These are phyloP conservation scores for Lentinula detonsa DNA, from an alignment of 768 basidiomycete genomes.

Conservation along the genomic window DNA sequence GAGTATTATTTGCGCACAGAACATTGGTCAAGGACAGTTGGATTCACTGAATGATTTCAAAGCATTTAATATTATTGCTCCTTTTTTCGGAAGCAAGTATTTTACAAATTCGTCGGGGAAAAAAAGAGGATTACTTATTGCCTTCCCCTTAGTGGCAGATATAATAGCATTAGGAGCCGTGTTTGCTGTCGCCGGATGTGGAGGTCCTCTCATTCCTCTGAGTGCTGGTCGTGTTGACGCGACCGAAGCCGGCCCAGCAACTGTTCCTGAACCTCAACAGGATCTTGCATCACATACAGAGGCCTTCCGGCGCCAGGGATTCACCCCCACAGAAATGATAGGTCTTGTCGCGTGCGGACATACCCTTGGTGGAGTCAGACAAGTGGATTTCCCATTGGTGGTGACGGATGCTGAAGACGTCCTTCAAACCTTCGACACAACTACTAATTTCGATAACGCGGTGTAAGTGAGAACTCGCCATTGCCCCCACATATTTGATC, in stretches of 20 bases:
- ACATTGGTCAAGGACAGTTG: slow-evolving; percentile 41
- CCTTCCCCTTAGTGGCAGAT: slow-evolving; percentile 31
- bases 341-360: slow-evolving; percentile 10
- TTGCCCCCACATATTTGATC: not conserved
- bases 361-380: slow-evolving; percentile 9
- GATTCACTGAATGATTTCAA: slow-evolving; percentile 36
- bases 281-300: slow-evolving; percentile 30
- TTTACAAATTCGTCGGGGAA: too few relatives aligned
- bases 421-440: not conserved
- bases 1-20: slow-evolving; percentile 22
- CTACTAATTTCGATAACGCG: slow-evolving; percentile 2
- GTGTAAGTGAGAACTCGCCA: not conserved
- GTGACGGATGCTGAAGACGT: not conserved
- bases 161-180: slow-evolving; percentile 33
- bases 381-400: slow-evolving; percentile 9
- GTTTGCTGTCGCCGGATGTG: slow-evolving; percentile 33
- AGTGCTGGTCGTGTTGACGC: slow-evolving; percentile 38
- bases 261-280: slow-evolving; percentile 39
- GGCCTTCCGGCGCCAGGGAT: slow-evolving; percentile 37
- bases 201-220: slow-evolving; percentile 37
- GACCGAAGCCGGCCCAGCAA: slow-evolving; percentile 26
- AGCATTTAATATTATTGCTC: slow-evolving; percentile 26
- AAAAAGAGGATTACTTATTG: not conserved
- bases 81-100: slow-evolving; percentile 37
- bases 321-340: slow-evolving; percentile 18